phyloP scores from a whole-genome alignment of 176 grass and related monocot genomes.

The Secale cereale region DNA sequence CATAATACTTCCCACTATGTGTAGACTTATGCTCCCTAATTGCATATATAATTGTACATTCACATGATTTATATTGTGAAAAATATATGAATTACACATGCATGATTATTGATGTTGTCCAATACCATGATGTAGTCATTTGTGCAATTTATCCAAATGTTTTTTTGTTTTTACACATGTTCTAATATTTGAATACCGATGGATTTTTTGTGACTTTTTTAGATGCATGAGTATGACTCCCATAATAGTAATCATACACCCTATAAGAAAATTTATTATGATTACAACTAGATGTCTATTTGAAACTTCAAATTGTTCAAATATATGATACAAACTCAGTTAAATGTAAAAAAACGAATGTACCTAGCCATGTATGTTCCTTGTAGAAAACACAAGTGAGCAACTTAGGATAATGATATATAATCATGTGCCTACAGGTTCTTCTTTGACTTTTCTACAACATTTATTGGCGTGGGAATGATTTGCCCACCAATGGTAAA shows the following conservation, averaged over 20 bases:
- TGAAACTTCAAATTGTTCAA: neutral
- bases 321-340: neutral
- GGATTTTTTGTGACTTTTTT: neutral
- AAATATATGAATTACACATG: neutral
- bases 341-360: no score
- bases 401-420: neutral
- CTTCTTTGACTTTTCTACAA: slow-evolving; percentile 66
- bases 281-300: neutral
- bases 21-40: neutral
- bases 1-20: no score
- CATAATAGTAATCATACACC: no score
- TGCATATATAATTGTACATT: neutral
- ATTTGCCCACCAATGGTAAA: slow-evolving; percentile 54
- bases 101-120: neutral
- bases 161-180: neutral
- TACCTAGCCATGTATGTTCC: neutral
- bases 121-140: neutral
- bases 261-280: no score
- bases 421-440: slow-evolving; percentile 35
- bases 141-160: neutral
- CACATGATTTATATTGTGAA: neutral
- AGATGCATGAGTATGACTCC: no score
- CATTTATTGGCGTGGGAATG: slow-evolving; percentile 60
- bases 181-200: neutral
- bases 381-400: neutral